Conservation (phyloP, 2,329 filamentous ascomycete genomes). For the Aspergillus bombycis region DNA sequence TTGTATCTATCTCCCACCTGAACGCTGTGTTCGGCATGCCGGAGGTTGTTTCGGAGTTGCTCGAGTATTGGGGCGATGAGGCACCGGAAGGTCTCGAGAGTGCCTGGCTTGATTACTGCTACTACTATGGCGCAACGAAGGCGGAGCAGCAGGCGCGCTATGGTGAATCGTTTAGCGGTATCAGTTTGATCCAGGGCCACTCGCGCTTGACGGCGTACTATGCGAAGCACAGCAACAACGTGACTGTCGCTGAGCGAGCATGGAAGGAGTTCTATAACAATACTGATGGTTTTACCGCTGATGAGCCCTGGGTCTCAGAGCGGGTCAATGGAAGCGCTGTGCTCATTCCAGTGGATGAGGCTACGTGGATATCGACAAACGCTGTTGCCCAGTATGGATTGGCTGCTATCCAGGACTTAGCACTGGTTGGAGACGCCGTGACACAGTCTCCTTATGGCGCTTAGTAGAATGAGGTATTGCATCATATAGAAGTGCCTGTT, state of each 20-base stretch:
- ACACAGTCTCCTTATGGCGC: not conserved
- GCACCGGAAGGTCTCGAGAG: constrained; percentile 54
- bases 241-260: constrained; percentile 53
- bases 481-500: too few species aligned
- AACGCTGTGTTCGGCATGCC: constrained; percentile 62
- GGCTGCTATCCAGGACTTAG: constrained; percentile 59
- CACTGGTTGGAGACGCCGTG: constrained; percentile 6
- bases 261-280: constrained; percentile 56
- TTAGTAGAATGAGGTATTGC: not conserved
- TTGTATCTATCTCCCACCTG: constrained; percentile 58
- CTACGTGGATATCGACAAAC: constrained; percentile 61
- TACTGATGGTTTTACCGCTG: constrained; percentile 21
- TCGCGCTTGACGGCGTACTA: constrained; percentile 62
- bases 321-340: constrained; percentile 49
- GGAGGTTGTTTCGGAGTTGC: constrained; percentile 60
- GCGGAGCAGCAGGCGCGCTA: constrained; percentile 59
- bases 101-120: constrained; percentile 64
- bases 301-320: constrained; percentile 16
- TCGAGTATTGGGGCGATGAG: constrained; percentile 53
- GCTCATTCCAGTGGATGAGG: constrained; percentile 57
- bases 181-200: constrained; percentile 59
- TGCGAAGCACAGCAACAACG: constrained; percentile 49
- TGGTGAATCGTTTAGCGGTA: constrained; percentile 52
- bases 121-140: constrained; percentile 56
- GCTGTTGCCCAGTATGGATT: constrained; percentile 61